Base-by-base conservation (phyloP, 2,329 filamentous ascomycete genomes). In the Neospermospora avenae region DNA sequence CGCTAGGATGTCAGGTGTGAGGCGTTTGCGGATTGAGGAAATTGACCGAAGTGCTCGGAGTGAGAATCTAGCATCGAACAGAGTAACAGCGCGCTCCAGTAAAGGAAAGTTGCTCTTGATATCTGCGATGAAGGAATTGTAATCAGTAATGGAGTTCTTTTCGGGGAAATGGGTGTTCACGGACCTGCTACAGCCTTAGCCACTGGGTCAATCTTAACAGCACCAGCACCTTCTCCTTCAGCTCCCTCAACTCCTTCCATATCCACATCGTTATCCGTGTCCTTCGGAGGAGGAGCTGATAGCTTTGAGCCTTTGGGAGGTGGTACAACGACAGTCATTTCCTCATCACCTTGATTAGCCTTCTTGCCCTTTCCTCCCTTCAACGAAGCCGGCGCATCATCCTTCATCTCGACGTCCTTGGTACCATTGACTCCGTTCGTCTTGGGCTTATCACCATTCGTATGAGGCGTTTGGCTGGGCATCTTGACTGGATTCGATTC, bases 31-130 rank as follows among this genome's bases (percentile, higher is more conserved):
- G 74, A 98, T 87, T 58, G 92, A 93, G 42, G 95, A 96, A 78
- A 98, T 96, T 69, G 93, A 96, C 71, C 95, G 89, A 65, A 99
- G 84, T 63, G 95, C 95, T 73, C 95, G 86, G 65, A 99, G 88
- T 59, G 93, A 91, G 78, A 97, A 99, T 80, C 95, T 88, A 61
- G 93, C 86, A 77, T 99, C 95, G 76, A 98, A 99, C 70, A 96
- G 86, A 66, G 87, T 83, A 66, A 99, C 93, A 67, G 93, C 95
- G 71, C 92, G 89, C 72, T 97, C 93, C 72, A 99, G 84, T 66
- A 99, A 84, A 55, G 86, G 85, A 74, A 97, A 97, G 78, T 96
- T 97, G 81, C 85, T 88, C 78, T 93, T 95, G 79, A 99, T 96
- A 76, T 97, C 95, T 98, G 73, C 41, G 59, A 61, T 53, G 24